Evolutionary conservation across 1,284 basidiomycete species (phyloP).

Genomic region (Anthracocystis walkeri): DNA sequence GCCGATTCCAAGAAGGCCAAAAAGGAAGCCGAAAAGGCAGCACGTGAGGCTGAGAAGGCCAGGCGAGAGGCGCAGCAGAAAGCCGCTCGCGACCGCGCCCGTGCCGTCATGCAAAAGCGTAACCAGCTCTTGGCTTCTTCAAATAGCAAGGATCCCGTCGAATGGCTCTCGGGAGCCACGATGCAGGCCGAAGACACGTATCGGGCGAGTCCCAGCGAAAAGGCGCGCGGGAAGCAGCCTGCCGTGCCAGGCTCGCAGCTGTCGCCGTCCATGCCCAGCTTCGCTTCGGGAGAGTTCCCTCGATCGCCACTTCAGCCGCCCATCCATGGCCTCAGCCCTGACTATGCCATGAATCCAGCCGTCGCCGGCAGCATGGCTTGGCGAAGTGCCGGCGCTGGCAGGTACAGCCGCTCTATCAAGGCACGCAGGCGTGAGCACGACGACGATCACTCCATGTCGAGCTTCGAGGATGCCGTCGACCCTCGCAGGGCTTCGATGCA

Average conservation of each 20-base stretch:
- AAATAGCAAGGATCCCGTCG: conserved; percentile 61
- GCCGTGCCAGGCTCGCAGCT: conserved; percentile 40
- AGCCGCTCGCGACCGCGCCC: conserved; percentile 81
- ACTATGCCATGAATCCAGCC: conserved; percentile 41
- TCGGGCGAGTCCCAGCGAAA: conserved; percentile 51
- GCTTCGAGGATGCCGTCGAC: conserved; percentile 53
- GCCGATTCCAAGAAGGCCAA: conserved; percentile 85
- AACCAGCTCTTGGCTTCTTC: conserved; percentile 60
- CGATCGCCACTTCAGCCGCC: conserved; percentile 43
- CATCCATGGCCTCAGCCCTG: conserved; percentile 32
- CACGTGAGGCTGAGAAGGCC: conserved; percentile 85
- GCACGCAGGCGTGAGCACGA: conserved; percentile 49
- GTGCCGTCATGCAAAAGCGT: conserved; percentile 94
- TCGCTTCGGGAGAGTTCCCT: conserved; percentile 42
- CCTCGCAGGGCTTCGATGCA: conserved; percentile 59
- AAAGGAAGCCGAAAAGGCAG: conserved; percentile 87
- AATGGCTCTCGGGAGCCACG: conserved; percentile 55
- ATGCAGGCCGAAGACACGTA: conserved; percentile 38
- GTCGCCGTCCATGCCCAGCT: conserved; percentile 47
- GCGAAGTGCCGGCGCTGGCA: conserved; percentile 41
- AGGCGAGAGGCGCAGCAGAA: conserved; percentile 82
- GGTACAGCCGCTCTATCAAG: conserved; percentile 43
- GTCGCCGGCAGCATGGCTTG: conserved; percentile 48
- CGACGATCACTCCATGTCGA: conserved; percentile 58
- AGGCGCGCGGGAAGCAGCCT: conserved; percentile 61